Evolutionary conservation across 495 filamentous ascomycete genomes (phyloP), one percentile per base, ranked within the genome.

Genomic region (Tuber aestivum): DNA sequence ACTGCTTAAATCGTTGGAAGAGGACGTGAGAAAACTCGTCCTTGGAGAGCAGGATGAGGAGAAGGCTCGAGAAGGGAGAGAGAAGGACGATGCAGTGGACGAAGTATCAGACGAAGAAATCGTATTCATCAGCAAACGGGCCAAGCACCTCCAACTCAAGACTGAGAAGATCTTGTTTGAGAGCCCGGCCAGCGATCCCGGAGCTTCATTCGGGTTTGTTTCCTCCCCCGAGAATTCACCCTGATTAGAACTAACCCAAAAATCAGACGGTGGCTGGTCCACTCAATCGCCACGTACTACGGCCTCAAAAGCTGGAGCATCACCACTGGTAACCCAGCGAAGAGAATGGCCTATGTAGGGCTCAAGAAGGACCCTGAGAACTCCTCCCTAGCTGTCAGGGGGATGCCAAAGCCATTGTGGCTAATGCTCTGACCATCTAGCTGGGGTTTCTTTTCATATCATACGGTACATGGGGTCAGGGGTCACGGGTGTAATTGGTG

Each of bases 271-370:
- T 99, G 93, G 92, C 89, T 99, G 74, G 94, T 97, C 7, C 94
- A 99, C 85, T 91, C 90, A 70, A 93, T 99, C 78, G 96, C 93
- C 35, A 87, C 90, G 10, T 98, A 99, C 84, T 99, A 99, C 83
- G 95, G 94, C 42, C 87, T 99, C 74, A 89, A 89, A 70, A 95
- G 93, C 65, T 94, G 92, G 87, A 93, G 91, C 3, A 88, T 94
- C 80, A 92, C 92, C 1, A 87, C 90, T 23, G 93, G 92, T 32
- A 86, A 91, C 79, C 92, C 93, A 23, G 89, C 90, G 56, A 89
- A 91, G 42, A 89, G 94, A 72, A 92, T 97, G 76, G 94, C 96
- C 0, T 99, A 97, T 81, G 92, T 99, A n/a, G 92, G 93, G 5
- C 85, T 95, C 80, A 88, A 87, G 76, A 80, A 85, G 75, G 83